Conservation (phyloP, 2,329 filamentous ascomycete genomes). For the Seiridium cupressi region DNA sequence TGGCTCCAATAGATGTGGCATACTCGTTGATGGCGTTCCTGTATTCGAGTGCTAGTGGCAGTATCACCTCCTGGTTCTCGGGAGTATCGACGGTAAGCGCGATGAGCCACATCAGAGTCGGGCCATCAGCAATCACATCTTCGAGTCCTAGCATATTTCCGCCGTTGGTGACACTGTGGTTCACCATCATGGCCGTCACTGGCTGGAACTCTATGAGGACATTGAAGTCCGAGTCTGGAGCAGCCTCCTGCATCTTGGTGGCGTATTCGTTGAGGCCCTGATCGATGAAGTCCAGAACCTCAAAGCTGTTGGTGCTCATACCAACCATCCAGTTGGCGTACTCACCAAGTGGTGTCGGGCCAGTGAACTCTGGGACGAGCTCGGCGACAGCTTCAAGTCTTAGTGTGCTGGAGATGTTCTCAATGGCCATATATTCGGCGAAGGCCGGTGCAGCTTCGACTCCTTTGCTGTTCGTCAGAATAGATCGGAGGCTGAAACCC, state of each 20-base stretch:
- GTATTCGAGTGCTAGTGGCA: conserved; percentile 17
- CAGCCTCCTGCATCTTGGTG: no score
- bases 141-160: conserved; percentile 37
- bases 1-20: conserved; percentile 10
- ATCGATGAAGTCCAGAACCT: no score
- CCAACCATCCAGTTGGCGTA: neutral
- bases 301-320: no score
- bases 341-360: neutral
- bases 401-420: conserved; percentile 8
- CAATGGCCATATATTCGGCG: conserved; percentile 11
- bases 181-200: conserved; percentile 32
- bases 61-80: conserved; percentile 21
- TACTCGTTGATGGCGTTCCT: neutral
- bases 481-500: neutral
- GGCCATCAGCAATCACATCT: conserved; percentile 23
- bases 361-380: neutral
- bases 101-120: conserved; percentile 26
- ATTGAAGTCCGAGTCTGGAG: no score
- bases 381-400: conserved; percentile 6
- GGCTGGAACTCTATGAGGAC: conserved; percentile 20
- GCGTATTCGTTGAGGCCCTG: no score
- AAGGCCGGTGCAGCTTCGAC: conserved; percentile 8
- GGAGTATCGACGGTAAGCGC: conserved; percentile 27
- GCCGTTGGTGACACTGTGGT: conserved; percentile 30
- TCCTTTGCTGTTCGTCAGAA: conserved; percentile 3